These are phyloP conservation scores for Harrya chromipes DNA, from an alignment of 768 basidiomycete genomes.

Conservation along the genomic window DNA sequence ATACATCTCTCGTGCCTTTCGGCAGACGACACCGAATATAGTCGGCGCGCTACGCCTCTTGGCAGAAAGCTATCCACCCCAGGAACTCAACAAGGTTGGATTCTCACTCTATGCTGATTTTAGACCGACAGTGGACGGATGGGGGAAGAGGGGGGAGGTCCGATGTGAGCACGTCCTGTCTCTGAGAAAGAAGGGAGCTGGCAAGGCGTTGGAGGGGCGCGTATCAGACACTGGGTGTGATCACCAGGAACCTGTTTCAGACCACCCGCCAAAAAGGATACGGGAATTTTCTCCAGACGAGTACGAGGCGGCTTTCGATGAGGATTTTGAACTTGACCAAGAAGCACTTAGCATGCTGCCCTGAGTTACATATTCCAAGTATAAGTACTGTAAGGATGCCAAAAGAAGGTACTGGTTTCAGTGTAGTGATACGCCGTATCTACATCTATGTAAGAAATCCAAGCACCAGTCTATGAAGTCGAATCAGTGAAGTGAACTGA, in stretches of 20 bases:
- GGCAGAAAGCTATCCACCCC: conserved; percentile 53
- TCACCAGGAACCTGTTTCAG: conserved; percentile 4
- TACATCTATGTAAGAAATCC: conserved; percentile 25
- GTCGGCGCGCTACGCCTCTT: conserved; percentile 75
- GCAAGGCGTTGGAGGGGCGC: conserved; percentile 12
- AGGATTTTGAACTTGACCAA: conserved; percentile 45
- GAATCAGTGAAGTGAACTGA: not conserved
- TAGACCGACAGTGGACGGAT: conserved; percentile 74
- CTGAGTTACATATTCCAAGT: not conserved
- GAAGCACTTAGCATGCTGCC: conserved; percentile 33
- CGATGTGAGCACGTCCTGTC: conserved; percentile 65
- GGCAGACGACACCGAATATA: conserved; percentile 74
- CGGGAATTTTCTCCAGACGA: conserved; percentile 45
- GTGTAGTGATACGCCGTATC: conserved; percentile 15
- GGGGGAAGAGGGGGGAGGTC: conserved; percentile 82
- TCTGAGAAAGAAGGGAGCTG: conserved; percentile 40
- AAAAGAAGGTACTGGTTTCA: conserved; percentile 18
- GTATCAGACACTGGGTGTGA: not conserved
- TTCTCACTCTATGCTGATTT: conserved; percentile 86
- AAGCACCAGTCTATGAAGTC: conserved; percentile 1
- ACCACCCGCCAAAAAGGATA: conserved; percentile 37
- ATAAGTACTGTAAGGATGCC: not conserved
- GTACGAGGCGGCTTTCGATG: conserved; percentile 47
- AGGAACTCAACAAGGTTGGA: conserved; percentile 62
- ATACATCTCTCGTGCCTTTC: conserved; percentile 78